Conservation (phyloP, 148 eudicot genomes). For the Vaccinium vitisidaea region DNA sequence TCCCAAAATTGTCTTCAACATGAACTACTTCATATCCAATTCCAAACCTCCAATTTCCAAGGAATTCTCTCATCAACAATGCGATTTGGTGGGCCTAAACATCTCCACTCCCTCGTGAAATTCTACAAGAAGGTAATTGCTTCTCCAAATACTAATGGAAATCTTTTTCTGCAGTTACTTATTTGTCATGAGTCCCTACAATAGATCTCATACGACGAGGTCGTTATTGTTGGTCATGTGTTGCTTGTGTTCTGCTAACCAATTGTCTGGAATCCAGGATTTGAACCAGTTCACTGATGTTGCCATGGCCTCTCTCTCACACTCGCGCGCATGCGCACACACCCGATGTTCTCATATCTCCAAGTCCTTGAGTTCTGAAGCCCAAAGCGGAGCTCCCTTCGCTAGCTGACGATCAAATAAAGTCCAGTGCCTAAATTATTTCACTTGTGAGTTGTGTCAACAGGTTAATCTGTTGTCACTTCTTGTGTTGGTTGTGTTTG, state of each 20-base stretch:
- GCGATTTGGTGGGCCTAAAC: conserved; percentile 45
- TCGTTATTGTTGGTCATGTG: background rate
- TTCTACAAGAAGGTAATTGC: conserved; percentile 54
- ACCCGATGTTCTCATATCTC: background rate
- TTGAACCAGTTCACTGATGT: background rate
- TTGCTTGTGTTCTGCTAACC: background rate
- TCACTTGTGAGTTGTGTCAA: background rate
- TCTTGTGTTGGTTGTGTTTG: background rate
- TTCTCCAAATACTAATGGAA: conserved; percentile 4
- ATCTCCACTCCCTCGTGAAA: conserved; percentile 35
- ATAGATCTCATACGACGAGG: background rate
- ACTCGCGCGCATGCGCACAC: background rate
- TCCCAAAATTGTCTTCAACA: too few species aligned
- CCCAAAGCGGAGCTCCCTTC: too few species aligned
- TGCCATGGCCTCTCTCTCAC: background rate
- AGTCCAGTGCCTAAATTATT: background rate
- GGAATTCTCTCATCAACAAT: background rate
- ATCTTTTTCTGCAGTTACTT: background rate
- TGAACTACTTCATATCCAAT: background rate
- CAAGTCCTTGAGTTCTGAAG: too few species aligned
- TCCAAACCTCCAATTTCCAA: too few species aligned
- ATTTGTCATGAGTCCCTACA: background rate
- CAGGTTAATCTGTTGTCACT: too few species aligned
- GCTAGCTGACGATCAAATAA: too few species aligned
- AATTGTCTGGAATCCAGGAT: background rate